These are phyloP conservation scores for Logfia minima DNA, from an alignment of 129 eudicot species.

Conservation along the genomic window DNA sequence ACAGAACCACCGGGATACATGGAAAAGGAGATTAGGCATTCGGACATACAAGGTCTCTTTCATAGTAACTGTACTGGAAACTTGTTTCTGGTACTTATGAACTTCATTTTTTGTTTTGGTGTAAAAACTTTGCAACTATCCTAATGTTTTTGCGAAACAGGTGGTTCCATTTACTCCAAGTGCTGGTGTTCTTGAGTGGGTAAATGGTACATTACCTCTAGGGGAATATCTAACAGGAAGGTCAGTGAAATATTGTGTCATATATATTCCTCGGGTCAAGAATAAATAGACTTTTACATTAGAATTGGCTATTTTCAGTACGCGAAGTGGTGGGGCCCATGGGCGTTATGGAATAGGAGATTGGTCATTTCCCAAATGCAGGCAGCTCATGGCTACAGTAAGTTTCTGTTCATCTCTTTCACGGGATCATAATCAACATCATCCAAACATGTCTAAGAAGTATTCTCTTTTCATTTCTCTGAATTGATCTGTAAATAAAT, in stretches of 20 bases:
- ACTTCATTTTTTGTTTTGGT: not conserved
- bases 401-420: constrained; percentile 23
- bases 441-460: not conserved
- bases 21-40: constrained; percentile 85
- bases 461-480: not conserved
- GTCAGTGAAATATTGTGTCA: constrained; percentile 43
- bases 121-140: constrained; percentile 2
- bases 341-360: constrained; percentile 92
- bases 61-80: not conserved
- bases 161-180: constrained; percentile 99
- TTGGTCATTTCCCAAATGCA: constrained; percentile 84
- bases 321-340: constrained; percentile 96
- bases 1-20: constrained; percentile 84
- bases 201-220: constrained; percentile 90
- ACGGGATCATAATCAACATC: constrained; percentile 10
- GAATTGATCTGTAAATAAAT: not conserved
- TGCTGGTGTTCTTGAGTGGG: constrained; percentile 99
- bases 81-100: not conserved
- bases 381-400: constrained; percentile 86
- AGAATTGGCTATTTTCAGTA: constrained; percentile 43
- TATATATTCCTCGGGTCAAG: constrained; percentile 13
- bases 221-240: constrained; percentile 96
- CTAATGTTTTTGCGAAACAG: constrained; percentile 41
- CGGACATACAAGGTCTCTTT: constrained; percentile 87
- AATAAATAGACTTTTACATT: not conserved